Evolutionary conservation across 2,329 filamentous ascomycete genomes (phyloP), one percentile per base, ranked within the genome.

Genomic region (Macroventuria anomochaeta): DNA sequence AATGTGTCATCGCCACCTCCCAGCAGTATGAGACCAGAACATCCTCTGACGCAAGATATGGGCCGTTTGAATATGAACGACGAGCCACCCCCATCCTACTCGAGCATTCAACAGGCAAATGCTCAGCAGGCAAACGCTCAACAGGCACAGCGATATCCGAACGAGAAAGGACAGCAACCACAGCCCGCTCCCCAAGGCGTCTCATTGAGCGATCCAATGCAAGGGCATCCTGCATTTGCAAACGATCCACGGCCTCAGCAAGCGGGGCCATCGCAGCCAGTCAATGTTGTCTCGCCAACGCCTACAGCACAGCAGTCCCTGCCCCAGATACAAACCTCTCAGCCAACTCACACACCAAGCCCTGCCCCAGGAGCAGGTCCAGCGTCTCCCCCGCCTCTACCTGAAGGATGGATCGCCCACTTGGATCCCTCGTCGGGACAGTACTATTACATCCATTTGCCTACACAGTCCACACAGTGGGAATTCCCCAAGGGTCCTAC

Each of bases 361-460:
- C 71, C 75, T 54, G 84, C 87, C 1, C 90, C 90, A 46, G 79
- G 62, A 39, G 77, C 85, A 20, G 84, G 88, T 1, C 91, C 91
- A 25, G 85, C 88, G 21, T 96, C 92, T 13, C 95, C 95, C 26
- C 95, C 95, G 18, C 95, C 93, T 2, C 82, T 99, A 13, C 95
- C 95, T 5, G 95, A 99, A 77, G 95, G 95, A 28, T 99, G 95
- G 95, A 97, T 99, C 68, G 91, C 95, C 17, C 95, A 97, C 73
- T 82, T 97, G 4, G 95, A 99, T 72, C 90, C 91, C 62, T 96
- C 90, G 70, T 97, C 93, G 2, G 95, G 95, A 1, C 93, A 97
- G 71, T 99, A 97, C 76, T 99, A 99, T 75, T 99, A 99, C 70
- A 99, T 99, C 55, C 95, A 99, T 73, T 82, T 99, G 25, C 90